A percentile compares a stretch with the other conserved stretches of the same genome.
These are phyloP conservation scores for Coprinopsis marcescibilis DNA, from an alignment of 768 basidiomycete species.

Conservation along the genomic window DNA sequence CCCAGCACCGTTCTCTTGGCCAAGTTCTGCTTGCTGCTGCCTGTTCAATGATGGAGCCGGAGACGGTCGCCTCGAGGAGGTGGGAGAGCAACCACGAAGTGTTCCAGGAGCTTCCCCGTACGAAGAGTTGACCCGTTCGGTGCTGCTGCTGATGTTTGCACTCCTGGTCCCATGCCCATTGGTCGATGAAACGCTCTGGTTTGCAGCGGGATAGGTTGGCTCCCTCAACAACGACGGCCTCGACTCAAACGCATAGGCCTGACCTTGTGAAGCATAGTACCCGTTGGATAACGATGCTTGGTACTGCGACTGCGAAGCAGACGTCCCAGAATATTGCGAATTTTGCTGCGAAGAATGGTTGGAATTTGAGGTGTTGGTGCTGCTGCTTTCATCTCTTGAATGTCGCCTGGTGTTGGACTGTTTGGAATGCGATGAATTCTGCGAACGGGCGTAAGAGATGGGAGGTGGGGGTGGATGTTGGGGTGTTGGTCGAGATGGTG, in stretches of 20 bases:
- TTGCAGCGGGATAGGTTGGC: too few species aligned
- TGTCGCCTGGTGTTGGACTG: not conserved
- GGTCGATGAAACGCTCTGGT: too few species aligned
- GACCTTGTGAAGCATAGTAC: constrained; percentile 1
- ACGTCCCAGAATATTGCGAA: not conserved
- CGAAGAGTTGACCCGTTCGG: too few species aligned
- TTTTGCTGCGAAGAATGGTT: not conserved
- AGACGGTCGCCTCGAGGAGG: too few species aligned
- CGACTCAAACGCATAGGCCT: not conserved
- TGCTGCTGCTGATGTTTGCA: too few species aligned
- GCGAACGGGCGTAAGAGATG: too few species aligned
- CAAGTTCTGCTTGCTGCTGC: too few species aligned
- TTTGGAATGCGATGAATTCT: not conserved
- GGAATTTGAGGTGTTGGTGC: not conserved
- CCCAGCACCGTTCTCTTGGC: too few species aligned
- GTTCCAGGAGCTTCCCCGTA: too few species aligned
- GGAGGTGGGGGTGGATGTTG: not conserved
- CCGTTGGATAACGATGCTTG: constrained; percentile 1
- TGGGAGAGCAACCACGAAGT: too few species aligned
- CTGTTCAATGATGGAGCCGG: too few species aligned
- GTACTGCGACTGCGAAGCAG: constrained; percentile 1
- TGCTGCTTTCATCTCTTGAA: not conserved
- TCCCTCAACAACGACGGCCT: not conserved
- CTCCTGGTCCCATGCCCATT: too few species aligned
- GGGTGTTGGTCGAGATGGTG: not conserved